phyloP scores from a whole-genome alignment of 2,329 filamentous ascomycete species.

The Paracorniculantispora psalliotae region DNA sequence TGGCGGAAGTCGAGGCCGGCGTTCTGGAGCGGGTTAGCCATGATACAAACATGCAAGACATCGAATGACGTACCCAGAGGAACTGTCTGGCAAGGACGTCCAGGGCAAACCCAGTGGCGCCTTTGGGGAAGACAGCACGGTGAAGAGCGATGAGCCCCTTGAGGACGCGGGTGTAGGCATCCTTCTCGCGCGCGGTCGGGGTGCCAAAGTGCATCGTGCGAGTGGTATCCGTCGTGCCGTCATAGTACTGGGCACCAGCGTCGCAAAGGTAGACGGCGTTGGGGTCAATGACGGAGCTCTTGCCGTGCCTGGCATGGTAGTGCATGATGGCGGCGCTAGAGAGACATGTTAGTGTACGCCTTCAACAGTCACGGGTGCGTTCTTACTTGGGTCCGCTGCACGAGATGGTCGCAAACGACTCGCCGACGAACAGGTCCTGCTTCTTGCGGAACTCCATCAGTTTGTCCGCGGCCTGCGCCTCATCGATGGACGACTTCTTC shows the following conservation, averaged over 20 bases:
- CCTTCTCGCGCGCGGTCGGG: conserved; percentile 76
- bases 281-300: conserved; percentile 78
- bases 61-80: conserved; percentile 64
- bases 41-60: not conserved
- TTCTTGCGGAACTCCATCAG: conserved; percentile 69
- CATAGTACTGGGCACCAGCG: conserved; percentile 91
- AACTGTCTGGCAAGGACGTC: conserved; percentile 85
- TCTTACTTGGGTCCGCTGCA: conserved; percentile 74
- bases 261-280: conserved; percentile 89
- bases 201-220: conserved; percentile 87
- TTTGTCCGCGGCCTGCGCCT: conserved; percentile 88
- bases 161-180: conserved; percentile 87
- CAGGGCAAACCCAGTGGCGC: conserved; percentile 87
- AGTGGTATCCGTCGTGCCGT: conserved; percentile 95
- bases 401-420: conserved; percentile 95
- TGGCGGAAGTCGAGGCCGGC: conserved; percentile 91
- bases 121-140: conserved; percentile 83
- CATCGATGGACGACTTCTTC: conserved; percentile 71
- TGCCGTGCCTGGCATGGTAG: conserved; percentile 81
- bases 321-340: conserved; percentile 88
- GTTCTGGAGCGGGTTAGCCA: conserved; percentile 26
- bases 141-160: conserved; percentile 93
- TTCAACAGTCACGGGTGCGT: not conserved
- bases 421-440: conserved; percentile 72
- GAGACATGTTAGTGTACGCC: conserved; percentile 15